phyloP scores from a whole-genome alignment of 768 basidiomycete genomes.

The Rhodotorula graminis region DNA sequence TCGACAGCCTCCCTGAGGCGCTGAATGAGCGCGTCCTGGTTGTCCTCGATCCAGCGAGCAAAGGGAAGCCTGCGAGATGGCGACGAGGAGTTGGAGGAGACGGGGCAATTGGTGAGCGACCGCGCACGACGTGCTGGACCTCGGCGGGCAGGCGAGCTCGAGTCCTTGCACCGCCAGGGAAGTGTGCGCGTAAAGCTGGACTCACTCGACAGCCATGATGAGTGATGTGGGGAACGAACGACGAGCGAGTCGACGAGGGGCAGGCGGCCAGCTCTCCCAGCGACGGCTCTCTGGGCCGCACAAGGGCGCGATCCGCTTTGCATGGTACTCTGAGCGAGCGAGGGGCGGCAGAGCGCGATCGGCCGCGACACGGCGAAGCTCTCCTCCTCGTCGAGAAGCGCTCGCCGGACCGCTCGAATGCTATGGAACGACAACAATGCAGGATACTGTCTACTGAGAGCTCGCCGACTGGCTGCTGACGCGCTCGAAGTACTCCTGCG shows the following conservation, averaged over 20 bases:
- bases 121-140: neutral
- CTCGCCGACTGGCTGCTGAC: constrained; percentile 13
- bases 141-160: no score
- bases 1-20: constrained; percentile 33
- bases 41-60: constrained; percentile 59
- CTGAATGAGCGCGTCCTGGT: constrained; percentile 65
- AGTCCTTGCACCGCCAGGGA: no score
- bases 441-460: neutral
- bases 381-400: no score
- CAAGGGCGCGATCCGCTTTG: no score
- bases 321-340: no score
- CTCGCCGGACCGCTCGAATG: no score
- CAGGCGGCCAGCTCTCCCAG: no score
- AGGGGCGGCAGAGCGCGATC: no score
- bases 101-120: neutral
- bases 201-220: neutral
- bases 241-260: neutral
- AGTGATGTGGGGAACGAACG: neutral
- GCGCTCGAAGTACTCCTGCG: constrained; percentile 22
- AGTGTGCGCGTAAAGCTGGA: no score
- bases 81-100: neutral
- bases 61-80: constrained; percentile 11
- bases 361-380: no score
- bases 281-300: neutral
- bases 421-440: neutral